phyloP scores from a whole-genome alignment of 768 basidiomycete genomes.

The Rhizopogon vinicolor region DNA sequence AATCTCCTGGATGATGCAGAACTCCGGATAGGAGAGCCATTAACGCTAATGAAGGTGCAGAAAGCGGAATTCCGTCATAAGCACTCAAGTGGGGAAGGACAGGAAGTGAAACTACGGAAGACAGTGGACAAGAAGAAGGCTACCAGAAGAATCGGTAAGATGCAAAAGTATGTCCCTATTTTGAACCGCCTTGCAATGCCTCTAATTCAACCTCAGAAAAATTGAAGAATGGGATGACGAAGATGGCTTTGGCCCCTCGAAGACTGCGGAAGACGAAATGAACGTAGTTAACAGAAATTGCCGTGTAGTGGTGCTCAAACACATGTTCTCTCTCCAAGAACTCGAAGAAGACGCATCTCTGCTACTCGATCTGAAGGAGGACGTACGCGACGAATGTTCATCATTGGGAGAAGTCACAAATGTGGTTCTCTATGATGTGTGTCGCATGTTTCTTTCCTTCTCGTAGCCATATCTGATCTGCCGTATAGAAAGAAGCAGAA shows the following conservation, averaged over 20 bases:
- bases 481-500: constrained; percentile 76
- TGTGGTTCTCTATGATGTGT: constrained; percentile 90
- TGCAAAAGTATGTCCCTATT: constrained; percentile 63
- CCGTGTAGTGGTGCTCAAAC: constrained; percentile 88
- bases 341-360: constrained; percentile 82
- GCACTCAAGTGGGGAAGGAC: constrained; percentile 33
- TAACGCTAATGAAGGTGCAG: constrained; percentile 67
- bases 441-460: constrained; percentile 18
- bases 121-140: constrained; percentile 76
- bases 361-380: constrained; percentile 91
- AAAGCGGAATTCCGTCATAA: constrained; percentile 81
- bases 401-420: constrained; percentile 93
- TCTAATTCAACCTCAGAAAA: constrained; percentile 51
- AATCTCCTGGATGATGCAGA: constrained; percentile 90
- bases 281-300: constrained; percentile 47
- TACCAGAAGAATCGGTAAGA: constrained; percentile 72
- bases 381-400: constrained; percentile 91
- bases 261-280: constrained; percentile 49
- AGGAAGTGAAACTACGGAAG: constrained; percentile 47
- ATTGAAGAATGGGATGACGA: constrained; percentile 92
- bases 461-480: constrained; percentile 1
- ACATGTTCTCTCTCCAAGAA: constrained; percentile 89
- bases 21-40: constrained; percentile 74
- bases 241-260: constrained; percentile 80
- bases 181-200: background rate